phyloP scores from a whole-genome alignment of 2,329 filamentous ascomycete species.

The Aspergillus piperis region DNA sequence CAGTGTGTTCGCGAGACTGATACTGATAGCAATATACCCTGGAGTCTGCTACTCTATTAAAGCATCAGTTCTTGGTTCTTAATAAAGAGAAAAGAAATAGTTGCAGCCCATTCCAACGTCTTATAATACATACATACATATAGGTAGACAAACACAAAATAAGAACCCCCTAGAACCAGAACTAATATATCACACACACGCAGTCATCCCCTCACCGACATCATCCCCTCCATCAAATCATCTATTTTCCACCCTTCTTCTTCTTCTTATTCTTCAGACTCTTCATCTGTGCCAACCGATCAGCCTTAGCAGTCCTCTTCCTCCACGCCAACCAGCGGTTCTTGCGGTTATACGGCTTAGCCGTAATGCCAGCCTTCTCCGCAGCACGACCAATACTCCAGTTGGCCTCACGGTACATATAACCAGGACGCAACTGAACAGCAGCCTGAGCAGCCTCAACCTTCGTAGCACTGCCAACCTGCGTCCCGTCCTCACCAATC shows the following conservation, averaged over 20 bases:
- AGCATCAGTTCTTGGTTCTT: too few species aligned
- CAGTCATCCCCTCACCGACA: neutral
- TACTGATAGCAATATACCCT: neutral
- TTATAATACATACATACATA: constrained; percentile 11
- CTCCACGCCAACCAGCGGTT: constrained; percentile 68
- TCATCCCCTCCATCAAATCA: neutral
- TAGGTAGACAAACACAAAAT: neutral
- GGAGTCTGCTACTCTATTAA: neutral
- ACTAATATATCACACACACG: neutral
- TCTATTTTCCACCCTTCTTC: constrained; percentile 38
- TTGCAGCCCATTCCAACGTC: neutral
- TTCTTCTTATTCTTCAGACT: constrained; percentile 52
- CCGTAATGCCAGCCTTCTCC: constrained; percentile 60
- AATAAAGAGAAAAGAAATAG: neutral
- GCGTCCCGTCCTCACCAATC: constrained; percentile 26
- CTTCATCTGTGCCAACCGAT: constrained; percentile 56
- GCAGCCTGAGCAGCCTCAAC: constrained; percentile 30
- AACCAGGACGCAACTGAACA: constrained; percentile 54
- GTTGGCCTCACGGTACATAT: constrained; percentile 67
- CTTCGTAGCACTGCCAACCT: constrained; percentile 24
- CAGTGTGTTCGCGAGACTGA: neutral
- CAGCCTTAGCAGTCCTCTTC: constrained; percentile 56
- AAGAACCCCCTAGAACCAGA: neutral
- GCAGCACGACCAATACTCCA: constrained; percentile 67
- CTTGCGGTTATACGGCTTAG: constrained; percentile 57